A percentile compares a stretch with the other conserved stretches of the same genome.
Conservation (phyloP, 768 basidiomycete genomes). For the Cystofilobasidium ferigula region DNA sequence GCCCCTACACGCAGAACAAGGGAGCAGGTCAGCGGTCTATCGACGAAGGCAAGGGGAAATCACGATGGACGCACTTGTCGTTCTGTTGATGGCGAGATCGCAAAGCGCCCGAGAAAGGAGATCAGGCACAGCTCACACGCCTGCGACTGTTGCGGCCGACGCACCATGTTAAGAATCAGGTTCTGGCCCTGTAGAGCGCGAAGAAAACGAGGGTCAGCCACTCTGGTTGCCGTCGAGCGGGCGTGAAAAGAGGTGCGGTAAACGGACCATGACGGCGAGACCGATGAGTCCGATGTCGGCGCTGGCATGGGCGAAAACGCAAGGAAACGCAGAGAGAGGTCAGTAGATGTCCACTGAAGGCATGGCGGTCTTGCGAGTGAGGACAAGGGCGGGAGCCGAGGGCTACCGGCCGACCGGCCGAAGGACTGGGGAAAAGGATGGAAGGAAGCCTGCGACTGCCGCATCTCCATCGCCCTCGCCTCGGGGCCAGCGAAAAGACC, state of each 20-base stretch:
- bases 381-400: too few relatives aligned
- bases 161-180: constrained; percentile 75
- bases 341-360: background rate
- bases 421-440: background rate
- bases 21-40: background rate
- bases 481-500: background rate
- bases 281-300: constrained; percentile 98
- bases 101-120: background rate
- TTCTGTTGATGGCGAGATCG: constrained; percentile 44
- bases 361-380: too few relatives aligned
- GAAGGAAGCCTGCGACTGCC: background rate
- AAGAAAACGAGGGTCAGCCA: background rate
- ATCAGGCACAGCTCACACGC: background rate
- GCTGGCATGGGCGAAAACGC: constrained; percentile 42
- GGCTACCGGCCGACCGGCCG: too few relatives aligned
- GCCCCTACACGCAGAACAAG: constrained; percentile 42
- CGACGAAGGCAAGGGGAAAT: too few relatives aligned
- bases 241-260: constrained; percentile 23
- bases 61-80: constrained; percentile 73
- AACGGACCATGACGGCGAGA: constrained; percentile 88
- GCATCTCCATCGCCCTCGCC: background rate
- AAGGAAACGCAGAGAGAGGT: background rate
- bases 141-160: background rate
- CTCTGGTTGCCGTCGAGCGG: background rate
- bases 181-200: constrained; percentile 66